Base-by-base conservation (phyloP, 495 filamentous ascomycete species). In the Xylaria grammica region DNA sequence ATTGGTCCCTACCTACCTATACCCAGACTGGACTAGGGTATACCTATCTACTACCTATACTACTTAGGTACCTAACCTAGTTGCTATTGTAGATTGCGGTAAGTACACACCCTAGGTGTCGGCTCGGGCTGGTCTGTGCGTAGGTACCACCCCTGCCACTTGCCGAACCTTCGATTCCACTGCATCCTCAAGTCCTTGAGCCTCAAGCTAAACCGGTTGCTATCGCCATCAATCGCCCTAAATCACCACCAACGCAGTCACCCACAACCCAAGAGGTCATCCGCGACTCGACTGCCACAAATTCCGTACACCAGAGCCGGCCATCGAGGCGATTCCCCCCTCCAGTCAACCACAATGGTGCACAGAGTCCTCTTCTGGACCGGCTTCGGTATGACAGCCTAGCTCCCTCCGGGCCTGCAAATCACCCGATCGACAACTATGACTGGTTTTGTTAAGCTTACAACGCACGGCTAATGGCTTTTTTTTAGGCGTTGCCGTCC, bases 321-420 rank as follows among this genome's bases (percentile, higher is more conserved):
- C 46, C 59, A 52, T 2, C 5, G 4, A 20, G 62, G 30, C 52
- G 19, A 22, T 50, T 24, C 29, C 20, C 52, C 40, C 30, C 42
- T 40, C 62, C 29, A 64, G 44, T 45, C 34, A 6, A 22, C 44
- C 67, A 79, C 72, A 75, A 85, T 86, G 83, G 82, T 86, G 58
- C 68, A 70, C 84, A 92, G 93, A 82, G 85, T 97, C 78, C 78
- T 97, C 78, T 97, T 97, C 87, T 99, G 95, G 95, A 86, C 87
- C 72, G 90, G 91, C 86, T 97, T 98, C 88, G 95, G 95, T 99
- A 89, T 72, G 83, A 58, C 64, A 63, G 58, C 64, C 36, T 48
- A 48, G 62, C 50, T 62, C 34, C 55, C 56, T n/a, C 59, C 61
- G 48, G 53, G 67, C 67, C 40, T 19, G 17, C 60, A 36, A 55